Evolutionary conservation across 306 rosid genomes (phyloP).

Genomic region (Pueraria montana): DNA sequence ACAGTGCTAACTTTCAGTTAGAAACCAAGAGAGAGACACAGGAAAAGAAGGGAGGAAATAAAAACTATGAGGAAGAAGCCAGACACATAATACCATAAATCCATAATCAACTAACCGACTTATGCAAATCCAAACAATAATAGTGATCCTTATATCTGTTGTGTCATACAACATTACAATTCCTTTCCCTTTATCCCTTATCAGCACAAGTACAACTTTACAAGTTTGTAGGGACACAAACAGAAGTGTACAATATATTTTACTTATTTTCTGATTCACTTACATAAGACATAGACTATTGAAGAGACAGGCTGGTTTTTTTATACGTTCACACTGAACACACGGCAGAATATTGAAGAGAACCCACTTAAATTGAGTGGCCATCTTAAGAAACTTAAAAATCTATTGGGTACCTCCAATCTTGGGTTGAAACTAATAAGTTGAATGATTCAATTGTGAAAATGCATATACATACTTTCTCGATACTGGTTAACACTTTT

Average conservation of each 20-base stretch:
- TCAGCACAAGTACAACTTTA: constrained; percentile 11
- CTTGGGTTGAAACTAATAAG: constrained; percentile 9
- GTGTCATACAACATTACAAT: constrained; percentile 1
- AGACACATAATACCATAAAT: not conserved
- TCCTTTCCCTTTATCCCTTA: constrained; percentile 8
- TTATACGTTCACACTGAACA: constrained; percentile 8
- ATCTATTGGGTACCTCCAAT: constrained; percentile 37
- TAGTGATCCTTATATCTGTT: constrained; percentile 32
- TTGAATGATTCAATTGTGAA: constrained; percentile 14
- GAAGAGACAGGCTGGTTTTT: not conserved
- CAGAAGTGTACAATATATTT: not conserved
- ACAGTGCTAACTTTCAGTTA: not conserved
- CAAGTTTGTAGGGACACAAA: constrained; percentile 8
- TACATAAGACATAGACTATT: constrained; percentile 23
- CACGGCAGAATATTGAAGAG: constrained; percentile 24
- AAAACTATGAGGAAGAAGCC: constrained; percentile 11
- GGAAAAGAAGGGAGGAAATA: not conserved
- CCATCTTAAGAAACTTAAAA: not conserved
- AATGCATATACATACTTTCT: not conserved
- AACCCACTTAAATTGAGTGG: constrained; percentile 20
- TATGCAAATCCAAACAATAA: constrained; percentile 42
- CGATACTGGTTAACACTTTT: constrained; percentile 6
- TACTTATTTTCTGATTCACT: not conserved
- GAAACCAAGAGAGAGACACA: constrained; percentile 2
- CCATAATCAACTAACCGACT: not conserved